Evolutionary conservation across 345 rosid species (phyloP).

Genomic region (Gossypium stocksii): DNA sequence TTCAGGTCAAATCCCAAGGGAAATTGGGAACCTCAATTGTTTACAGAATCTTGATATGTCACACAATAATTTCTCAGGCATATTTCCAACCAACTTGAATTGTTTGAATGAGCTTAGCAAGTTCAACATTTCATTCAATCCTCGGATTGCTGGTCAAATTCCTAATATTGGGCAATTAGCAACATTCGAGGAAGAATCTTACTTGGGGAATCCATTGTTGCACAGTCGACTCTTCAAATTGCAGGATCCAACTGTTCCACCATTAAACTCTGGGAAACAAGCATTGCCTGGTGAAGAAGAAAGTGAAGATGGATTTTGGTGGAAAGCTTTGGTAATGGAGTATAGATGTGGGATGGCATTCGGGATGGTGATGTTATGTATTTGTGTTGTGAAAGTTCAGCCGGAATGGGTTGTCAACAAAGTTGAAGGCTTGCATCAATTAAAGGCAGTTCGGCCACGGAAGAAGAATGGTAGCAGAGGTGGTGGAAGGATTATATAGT

Average conservation of each 20-base stretch:
- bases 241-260: background rate
- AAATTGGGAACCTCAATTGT: conserved; percentile 55
- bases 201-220: conserved; percentile 65
- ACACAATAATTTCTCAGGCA: conserved; percentile 73
- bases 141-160: conserved; percentile 48
- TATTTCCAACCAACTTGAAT: conserved; percentile 50
- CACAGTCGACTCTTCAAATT: conserved; percentile 31
- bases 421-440: background rate
- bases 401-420: background rate
- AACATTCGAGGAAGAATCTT: conserved; percentile 63
- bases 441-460: background rate
- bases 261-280: background rate
- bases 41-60: conserved; percentile 75
- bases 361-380: background rate
- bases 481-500: background rate
- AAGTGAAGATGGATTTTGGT: background rate
- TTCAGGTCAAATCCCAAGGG: conserved; percentile 59
- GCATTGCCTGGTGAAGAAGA: too few relatives aligned
- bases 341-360: background rate
- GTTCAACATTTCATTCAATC: conserved; percentile 82
- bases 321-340: background rate
- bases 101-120: conserved; percentile 52
- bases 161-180: conserved; percentile 66
- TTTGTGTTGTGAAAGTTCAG: background rate
- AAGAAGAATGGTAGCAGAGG: background rate